phyloP scores from a whole-genome alignment of 2,329 filamentous ascomycete genomes.

The Tothia fuscella region DNA sequence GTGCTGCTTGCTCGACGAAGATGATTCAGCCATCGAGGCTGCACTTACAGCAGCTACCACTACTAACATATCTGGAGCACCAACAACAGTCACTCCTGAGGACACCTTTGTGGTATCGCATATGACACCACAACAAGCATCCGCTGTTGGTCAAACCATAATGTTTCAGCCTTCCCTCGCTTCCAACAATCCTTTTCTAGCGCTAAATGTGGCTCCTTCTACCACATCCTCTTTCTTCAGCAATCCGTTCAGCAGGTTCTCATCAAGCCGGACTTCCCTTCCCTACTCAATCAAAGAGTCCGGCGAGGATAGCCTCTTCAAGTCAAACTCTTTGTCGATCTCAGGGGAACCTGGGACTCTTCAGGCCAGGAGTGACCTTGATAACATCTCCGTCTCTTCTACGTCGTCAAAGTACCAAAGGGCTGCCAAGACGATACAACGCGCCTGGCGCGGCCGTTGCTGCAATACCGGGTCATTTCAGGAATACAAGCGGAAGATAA shows the following conservation, averaged over 20 bases:
- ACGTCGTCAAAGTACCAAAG: conserved; percentile 10
- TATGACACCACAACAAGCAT: background rate
- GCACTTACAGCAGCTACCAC: background rate
- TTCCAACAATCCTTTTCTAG: conserved; percentile 6
- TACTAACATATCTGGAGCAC: conserved; percentile 6
- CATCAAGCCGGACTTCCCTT: background rate
- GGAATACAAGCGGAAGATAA: conserved; percentile 28
- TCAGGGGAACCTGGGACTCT: background rate
- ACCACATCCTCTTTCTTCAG: background rate
- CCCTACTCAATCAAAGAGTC: conserved; percentile 6
- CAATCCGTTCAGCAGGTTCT: background rate
- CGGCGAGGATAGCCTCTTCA: no score
- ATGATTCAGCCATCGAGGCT: background rate
- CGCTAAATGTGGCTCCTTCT: background rate
- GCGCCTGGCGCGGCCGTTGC: conserved; percentile 23
- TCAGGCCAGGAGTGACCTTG: background rate
- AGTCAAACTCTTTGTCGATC: no score
- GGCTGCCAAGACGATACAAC: conserved; percentile 25
- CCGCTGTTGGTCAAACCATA: no score
- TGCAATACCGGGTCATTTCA: conserved; percentile 20
- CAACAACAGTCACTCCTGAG: background rate
- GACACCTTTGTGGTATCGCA: background rate
- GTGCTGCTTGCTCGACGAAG: conserved; percentile 12
- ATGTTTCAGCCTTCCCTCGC: no score
- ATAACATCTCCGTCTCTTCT: conserved; percentile 14